Evolutionary conservation across 164 flowering plant species (phyloP), one percentile per base, ranked within the genome.

Genomic region (Brasenia schreberi): DNA sequence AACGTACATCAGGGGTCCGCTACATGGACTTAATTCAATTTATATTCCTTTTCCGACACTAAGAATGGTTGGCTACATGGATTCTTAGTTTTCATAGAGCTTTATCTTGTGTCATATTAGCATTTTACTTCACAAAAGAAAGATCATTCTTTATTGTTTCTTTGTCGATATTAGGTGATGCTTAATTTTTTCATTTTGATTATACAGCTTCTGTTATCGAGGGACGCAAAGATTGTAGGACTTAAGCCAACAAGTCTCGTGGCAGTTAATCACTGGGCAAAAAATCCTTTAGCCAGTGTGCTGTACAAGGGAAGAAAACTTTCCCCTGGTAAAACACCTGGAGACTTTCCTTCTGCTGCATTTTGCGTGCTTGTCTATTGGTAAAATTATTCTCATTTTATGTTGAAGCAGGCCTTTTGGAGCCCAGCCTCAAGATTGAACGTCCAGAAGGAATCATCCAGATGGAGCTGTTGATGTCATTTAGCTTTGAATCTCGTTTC

Each of bases 261-360:
- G 18, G 97, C 90, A 65, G 90, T 88, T 62, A 88, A 87, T 73
- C 76, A 84, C 61, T 90, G 96, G 96, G 89, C 93, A 59, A 73
- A 78, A 14, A 90, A 86, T 74, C 96, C 96, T 59, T 73, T 93
- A 62, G 76, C 93, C 11, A 81, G 72, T 68, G 87, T 84, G 71
- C 79, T 93, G n/a, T 85, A 87, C 69, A 79, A 79, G 23, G 85
- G 88, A 53, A 76, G 74, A 77, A 83, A 79, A 70, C 82, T 88
- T 69, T 83, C 89, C 7, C 96, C 96, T 10, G 92, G 97, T 90
- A 79, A 49, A 9, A 49, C 4, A 49, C 56, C 53, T 6, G 56
- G 56, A 49, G 10, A 49, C 4, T 14, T 49, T 3, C 16, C 16
- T 49, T 49, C 14, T 49, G 53, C 56, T 49, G 56, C 56, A 49